Conservation (phyloP, 257 asterid genomes). For the Nicotiana noctiflora region DNA sequence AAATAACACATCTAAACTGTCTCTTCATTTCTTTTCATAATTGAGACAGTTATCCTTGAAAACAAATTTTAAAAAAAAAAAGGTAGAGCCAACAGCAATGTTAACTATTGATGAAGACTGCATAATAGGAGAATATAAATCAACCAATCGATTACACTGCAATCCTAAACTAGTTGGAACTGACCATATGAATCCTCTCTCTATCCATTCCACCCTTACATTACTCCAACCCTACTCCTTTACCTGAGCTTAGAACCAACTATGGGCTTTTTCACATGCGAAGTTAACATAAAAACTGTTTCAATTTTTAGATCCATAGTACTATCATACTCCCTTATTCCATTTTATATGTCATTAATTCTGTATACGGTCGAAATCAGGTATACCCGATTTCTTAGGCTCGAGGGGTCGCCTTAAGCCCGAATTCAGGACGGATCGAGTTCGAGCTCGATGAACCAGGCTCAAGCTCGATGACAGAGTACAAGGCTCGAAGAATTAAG, state of each 20-base stretch:
- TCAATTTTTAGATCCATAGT: background rate
- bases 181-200: background rate
- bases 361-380: no score
- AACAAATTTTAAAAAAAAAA: no score
- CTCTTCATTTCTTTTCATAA: background rate
- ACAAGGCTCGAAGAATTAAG: no score
- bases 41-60: background rate
- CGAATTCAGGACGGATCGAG: no score
- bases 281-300: background rate
- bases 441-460: no score
- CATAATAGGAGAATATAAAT: background rate
- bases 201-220: background rate
- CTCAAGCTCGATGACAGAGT: no score
- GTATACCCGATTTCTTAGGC: no score
- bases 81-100: background rate
- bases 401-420: no score
- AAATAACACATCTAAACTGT: background rate
- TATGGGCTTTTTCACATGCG: background rate
- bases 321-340: background rate
- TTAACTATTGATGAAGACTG: background rate
- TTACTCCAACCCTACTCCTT: no score
- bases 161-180: background rate
- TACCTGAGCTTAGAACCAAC: background rate
- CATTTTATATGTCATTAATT: background rate
- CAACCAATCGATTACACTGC: background rate